A percentile compares a stretch with the other conserved stretches of the same genome.
Evolutionary conservation across 345 rosid species (phyloP).

Genomic region (Dimocarpus longan): DNA sequence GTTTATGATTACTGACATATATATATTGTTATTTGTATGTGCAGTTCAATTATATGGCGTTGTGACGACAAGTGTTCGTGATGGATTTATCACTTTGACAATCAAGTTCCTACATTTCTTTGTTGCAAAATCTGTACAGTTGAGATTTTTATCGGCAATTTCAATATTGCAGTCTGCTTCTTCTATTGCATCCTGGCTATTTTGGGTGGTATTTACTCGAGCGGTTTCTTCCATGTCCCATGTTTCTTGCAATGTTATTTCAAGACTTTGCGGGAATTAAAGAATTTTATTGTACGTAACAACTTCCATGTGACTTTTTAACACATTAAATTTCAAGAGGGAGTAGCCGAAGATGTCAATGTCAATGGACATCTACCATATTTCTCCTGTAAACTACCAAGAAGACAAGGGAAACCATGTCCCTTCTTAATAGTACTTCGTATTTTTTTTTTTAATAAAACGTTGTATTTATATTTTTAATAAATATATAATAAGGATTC

Average conservation of each 20-base stretch:
- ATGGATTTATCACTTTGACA: slow-evolving; percentile 18
- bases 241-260: neutral
- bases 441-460: too few species aligned
- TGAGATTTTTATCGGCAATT: slow-evolving; percentile 3
- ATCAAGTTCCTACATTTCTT: slow-evolving; percentile 27
- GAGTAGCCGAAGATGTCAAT: too few species aligned
- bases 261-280: too few species aligned
- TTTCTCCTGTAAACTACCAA: too few species aligned
- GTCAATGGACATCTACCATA: too few species aligned
- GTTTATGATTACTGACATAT: neutral
- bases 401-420: too few species aligned
- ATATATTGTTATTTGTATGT: neutral
- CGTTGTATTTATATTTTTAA: too few species aligned
- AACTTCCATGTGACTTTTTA: too few species aligned
- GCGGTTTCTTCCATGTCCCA: slow-evolving; percentile 21
- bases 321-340: too few species aligned
- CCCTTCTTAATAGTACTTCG: too few species aligned
- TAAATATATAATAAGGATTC: too few species aligned
- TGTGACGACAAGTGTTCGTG: slow-evolving; percentile 1
- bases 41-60: slow-evolving; percentile 6
- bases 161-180: neutral
- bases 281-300: too few species aligned
- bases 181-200: slow-evolving; percentile 14
- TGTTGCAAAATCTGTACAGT: slow-evolving; percentile 23
- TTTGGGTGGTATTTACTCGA: slow-evolving; percentile 32